Base-by-base conservation (phyloP, 306 rosid species). In the Casuarina cunninghamiana region DNA sequence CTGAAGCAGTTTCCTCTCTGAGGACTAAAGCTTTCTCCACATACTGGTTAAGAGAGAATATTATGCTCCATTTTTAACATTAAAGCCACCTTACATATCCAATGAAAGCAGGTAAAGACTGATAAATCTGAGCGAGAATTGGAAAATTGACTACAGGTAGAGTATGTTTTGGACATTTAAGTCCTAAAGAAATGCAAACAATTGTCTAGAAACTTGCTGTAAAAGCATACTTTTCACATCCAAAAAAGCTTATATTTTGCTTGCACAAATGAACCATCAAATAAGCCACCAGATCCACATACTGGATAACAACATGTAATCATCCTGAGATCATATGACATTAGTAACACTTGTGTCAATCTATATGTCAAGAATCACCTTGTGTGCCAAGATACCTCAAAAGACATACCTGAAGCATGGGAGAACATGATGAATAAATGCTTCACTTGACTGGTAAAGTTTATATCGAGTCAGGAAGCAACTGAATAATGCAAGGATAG, bases 1-100 rank as follows among this genome's bases (percentile, higher is more conserved):
- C 81, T 0, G 91, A 72, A 37, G 48, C 79, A 83, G 81, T 76
- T 74, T 51, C 85, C 53, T 83, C 93, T 86, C 79, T 87, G 78
- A 87, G 57, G 68, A 93, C 88, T 81, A 93, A 82, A 76, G 76
- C 77, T 86, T 91, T 95, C 89, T 93, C 97, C 15, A 91, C 83
- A 71, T 95, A 95, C 99, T 95, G 80, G 53, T 83, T 49, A 74
- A 77, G 65, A 71, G 55, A 69, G 81, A 13, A 43, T 38, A 70
- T 73, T 75, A 86, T 63, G 68, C 58, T 75, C 45, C 54, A 74
- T 73, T 41, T 75, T 53, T 76, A 42, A 35, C 32, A 50, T 72
- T 44, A 81, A 62, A 69, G 10, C 37, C 15, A 37, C 37, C 17
- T 58, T 19, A 6, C 44, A 2, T 12, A 49, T 12, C 6, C 61